Evolutionary conservation across 495 filamentous ascomycete genomes (phyloP).

Genomic region (Trichoderma gamsii): DNA sequence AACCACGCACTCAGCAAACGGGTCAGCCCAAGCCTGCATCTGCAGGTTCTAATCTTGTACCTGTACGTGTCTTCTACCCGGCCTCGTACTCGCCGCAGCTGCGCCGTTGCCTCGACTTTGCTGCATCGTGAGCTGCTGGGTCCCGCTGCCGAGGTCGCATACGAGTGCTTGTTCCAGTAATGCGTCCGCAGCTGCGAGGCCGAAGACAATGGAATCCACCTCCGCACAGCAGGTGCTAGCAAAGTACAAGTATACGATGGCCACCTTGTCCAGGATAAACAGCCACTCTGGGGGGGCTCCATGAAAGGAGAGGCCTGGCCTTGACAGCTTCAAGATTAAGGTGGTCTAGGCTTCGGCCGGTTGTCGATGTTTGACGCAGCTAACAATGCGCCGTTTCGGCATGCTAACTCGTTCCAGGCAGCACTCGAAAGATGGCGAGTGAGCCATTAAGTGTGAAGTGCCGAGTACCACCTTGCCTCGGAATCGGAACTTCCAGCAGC

Average conservation of each 20-base stretch:
- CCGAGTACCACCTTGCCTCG: neutral
- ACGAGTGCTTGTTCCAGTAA: too few relatives aligned
- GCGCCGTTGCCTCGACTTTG: too few relatives aligned
- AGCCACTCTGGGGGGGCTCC: neutral
- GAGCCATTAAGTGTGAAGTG: neutral
- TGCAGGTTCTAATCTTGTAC: neutral
- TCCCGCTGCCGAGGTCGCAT: too few relatives aligned
- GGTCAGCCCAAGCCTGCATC: neutral
- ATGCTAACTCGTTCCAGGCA: neutral
- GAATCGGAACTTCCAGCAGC: too few relatives aligned
- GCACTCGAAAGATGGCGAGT: neutral
- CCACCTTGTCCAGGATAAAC: slow-evolving; percentile 2
- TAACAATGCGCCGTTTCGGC: neutral
- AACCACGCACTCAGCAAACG: neutral
- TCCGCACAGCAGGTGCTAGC: neutral
- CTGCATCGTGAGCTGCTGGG: too few relatives aligned
- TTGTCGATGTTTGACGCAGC: slow-evolving; percentile 9
- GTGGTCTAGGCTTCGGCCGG: slow-evolving; percentile 11
- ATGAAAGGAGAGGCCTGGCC: slow-evolving; percentile 1
- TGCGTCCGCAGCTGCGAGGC: too few relatives aligned
- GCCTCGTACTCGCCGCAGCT: too few relatives aligned
- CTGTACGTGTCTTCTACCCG: too few relatives aligned
- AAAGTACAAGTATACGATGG: neutral
- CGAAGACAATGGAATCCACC: neutral
- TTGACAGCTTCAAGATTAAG: neutral